Base-by-base conservation (phyloP, 192 early-diverging fungal genomes). In the Lunasporangiospora selenospora region DNA sequence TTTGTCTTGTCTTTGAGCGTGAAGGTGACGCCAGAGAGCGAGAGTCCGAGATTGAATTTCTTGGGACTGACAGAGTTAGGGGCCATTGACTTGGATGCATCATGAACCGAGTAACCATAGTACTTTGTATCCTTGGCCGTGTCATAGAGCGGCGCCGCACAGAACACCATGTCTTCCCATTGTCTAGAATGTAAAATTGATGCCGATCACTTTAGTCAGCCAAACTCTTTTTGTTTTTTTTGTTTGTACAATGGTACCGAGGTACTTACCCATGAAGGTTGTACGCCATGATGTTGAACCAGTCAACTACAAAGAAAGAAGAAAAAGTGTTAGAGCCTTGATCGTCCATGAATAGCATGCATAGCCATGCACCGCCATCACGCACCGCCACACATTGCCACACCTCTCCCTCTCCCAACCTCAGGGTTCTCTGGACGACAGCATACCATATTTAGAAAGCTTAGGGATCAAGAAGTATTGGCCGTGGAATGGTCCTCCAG, bases 251-350 rank as follows among this genome's bases (percentile, higher is more conserved):
- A n/a, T n/a, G n/a, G n/a, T n/a, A n/a, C n/a, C n/a, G n/a, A n/a
- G n/a, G n/a, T n/a, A 30, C 63, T 50, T 58, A 66, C 64, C 67
- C 67, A 23, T 73, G 67, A 19, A 73, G 67, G 47, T 73, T 73
- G 54, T 73, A 73, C 6, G 67, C 67, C 67, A 73, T 73, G 34
- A 73, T 73, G 47, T 73, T 73, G 33, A 73, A 63, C 67, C 67
- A 73, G 60, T 73, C 54, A 43, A 63, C 67, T 73, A 55, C 0
- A 23, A 34, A 39, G 34, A 39, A 11, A 30, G 29, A 38, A 6
- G 21, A 45, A 11, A 23, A 21, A 63, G n/a, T n/a, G n/a, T n/a
- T n/a, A n/a, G n/a, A n/a, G n/a, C n/a, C n/a, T n/a, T n/a, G n/a
- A n/a, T n/a, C n/a, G n/a, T n/a, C n/a, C n/a, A n/a, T n/a, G n/a